Percentiles rank a stretch among this genome's conserved stretches.
Conservation (phyloP, 108 stramenopile genomes). For the Nitzschia sp. region DNA sequence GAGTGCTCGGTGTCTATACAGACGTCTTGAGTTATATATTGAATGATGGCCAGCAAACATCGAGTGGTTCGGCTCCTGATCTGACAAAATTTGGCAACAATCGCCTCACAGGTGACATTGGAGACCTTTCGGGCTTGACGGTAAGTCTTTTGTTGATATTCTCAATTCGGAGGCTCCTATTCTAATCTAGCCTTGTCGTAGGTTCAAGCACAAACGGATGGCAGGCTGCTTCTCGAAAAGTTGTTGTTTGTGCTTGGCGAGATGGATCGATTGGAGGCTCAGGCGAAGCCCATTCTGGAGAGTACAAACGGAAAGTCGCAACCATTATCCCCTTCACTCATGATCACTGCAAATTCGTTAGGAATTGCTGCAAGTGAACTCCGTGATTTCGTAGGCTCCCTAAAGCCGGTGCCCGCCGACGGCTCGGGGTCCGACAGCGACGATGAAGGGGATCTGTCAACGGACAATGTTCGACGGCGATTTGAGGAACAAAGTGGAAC, state of each 20-base stretch:
- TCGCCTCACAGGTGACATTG: constrained; percentile 72
- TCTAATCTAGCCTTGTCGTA: constrained; percentile 8
- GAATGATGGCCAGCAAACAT: constrained; percentile 27
- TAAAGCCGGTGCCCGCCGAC: constrained; percentile 25
- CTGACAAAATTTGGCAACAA: constrained; percentile 75
- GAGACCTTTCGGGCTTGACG: constrained; percentile 62
- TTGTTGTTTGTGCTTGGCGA: constrained; percentile 45
- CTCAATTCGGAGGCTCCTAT: not conserved
- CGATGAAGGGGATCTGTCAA: constrained; percentile 32
- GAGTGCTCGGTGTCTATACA: constrained; percentile 69
- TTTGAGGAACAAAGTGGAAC: constrained; percentile 51
- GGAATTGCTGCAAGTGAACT: constrained; percentile 52
- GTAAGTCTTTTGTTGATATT: constrained; percentile 20
- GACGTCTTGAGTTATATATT: constrained; percentile 61
- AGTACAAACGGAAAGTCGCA: not conserved
- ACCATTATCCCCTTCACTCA: constrained; percentile 17
- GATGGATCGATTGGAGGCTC: constrained; percentile 43
- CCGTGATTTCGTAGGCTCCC: constrained; percentile 46
- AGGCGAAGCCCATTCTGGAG: constrained; percentile 30
- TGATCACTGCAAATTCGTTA: constrained; percentile 32
- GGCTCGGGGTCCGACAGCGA: constrained; percentile 17
- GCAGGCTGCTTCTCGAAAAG: constrained; percentile 46
- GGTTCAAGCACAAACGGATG: constrained; percentile 59
- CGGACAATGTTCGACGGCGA: constrained; percentile 58
- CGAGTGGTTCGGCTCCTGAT: constrained; percentile 25